phyloP scores from a whole-genome alignment of 129 eudicot genomes.

The Artemisia argyi region DNA sequence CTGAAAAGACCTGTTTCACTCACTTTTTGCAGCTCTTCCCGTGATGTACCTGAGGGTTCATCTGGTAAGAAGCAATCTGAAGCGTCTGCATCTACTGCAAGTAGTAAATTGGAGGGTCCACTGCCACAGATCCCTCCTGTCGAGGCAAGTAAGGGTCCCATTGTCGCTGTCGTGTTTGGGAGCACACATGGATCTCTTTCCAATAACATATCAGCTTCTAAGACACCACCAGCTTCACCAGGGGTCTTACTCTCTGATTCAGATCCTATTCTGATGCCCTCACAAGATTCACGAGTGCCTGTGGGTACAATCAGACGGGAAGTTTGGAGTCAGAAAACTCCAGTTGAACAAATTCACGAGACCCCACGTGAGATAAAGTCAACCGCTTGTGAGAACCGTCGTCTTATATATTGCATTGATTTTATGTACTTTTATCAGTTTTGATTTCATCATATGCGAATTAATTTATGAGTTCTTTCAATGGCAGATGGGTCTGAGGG shows the following conservation, averaged over 20 bases:
- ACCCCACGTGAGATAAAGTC: constrained; percentile 37
- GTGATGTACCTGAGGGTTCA: background rate
- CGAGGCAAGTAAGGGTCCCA: constrained; percentile 34
- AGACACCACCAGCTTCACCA: constrained; percentile 36
- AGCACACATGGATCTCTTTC: constrained; percentile 21
- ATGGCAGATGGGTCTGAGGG: constrained; percentile 40
- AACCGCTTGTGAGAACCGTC: constrained; percentile 40
- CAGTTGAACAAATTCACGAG: constrained; percentile 33
- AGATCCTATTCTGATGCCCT: constrained; percentile 61
- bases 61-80: constrained; percentile 34
- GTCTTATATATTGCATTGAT: background rate
- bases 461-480: background rate
- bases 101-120: background rate
- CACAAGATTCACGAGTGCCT: constrained; percentile 53
- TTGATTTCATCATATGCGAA: no score
- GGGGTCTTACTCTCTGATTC: constrained; percentile 50
- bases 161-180: constrained; percentile 9
- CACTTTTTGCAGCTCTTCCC: constrained; percentile 50
- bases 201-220: constrained; percentile 27
- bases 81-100: constrained; percentile 7
- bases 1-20: constrained; percentile 10
- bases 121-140: background rate
- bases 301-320: constrained; percentile 58
- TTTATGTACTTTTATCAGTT: constrained; percentile 10
- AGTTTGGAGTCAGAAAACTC: constrained; percentile 42